These are phyloP conservation scores for Huntiella moniliformis DNA, from an alignment of 2,329 filamentous ascomycete species.

Conservation along the genomic window DNA sequence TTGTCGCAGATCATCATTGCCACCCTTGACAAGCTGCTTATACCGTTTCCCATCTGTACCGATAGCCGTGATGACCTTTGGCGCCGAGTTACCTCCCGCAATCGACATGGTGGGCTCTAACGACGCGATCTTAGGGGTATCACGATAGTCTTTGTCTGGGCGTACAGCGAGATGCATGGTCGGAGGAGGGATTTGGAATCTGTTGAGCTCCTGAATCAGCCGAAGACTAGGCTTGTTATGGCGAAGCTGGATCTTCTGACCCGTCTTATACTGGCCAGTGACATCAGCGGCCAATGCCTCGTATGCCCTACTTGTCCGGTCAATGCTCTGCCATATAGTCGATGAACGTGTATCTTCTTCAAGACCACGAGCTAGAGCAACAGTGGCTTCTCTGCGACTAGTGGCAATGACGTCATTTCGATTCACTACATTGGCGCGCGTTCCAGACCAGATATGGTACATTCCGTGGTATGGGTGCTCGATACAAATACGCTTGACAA, in stretches of 20 bases:
- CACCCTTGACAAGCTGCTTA: conserved; percentile 87
- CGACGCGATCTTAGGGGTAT: conserved; percentile 52
- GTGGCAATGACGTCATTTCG: conserved; percentile 55
- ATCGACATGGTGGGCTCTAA: conserved; percentile 65
- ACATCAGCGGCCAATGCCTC: conserved; percentile 45
- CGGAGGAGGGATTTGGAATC: conserved; percentile 61
- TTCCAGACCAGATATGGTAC: conserved; percentile 85
- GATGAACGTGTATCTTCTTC: conserved; percentile 26
- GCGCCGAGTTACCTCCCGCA: conserved; percentile 75
- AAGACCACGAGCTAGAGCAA: conserved; percentile 44
- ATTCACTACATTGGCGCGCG: conserved; percentile 43
- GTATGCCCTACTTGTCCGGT: conserved; percentile 52
- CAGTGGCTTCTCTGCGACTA: conserved; percentile 56
- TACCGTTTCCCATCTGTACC: conserved; percentile 62
- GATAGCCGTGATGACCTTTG: conserved; percentile 75
- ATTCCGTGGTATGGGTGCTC: conserved; percentile 95
- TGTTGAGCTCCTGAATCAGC: conserved; percentile 43
- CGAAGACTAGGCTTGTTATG: conserved; percentile 43
- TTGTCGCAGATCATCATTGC: conserved; percentile 88
- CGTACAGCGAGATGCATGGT: conserved; percentile 72
- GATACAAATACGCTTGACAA: conserved; percentile 68
- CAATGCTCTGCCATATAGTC: conserved; percentile 50
- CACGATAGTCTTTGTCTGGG: conserved; percentile 53
- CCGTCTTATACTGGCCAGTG: conserved; percentile 47
- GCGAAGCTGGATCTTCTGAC: conserved; percentile 43